These are phyloP conservation scores for Syzygium aromaticum DNA, from an alignment of 345 rosid genomes.

Conservation along the genomic window DNA sequence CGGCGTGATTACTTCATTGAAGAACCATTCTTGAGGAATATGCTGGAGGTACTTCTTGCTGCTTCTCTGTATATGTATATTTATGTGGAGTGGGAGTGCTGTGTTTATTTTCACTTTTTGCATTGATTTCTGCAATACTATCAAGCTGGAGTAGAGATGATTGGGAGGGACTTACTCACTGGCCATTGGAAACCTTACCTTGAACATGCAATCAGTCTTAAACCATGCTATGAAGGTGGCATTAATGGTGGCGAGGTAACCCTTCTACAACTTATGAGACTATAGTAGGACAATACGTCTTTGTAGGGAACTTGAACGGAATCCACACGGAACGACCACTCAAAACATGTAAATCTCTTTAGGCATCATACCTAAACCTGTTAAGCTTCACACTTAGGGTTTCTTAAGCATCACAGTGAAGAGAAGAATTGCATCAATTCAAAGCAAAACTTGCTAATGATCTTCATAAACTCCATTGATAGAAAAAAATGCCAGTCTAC, in stretches of 20 bases:
- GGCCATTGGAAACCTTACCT: conserved; percentile 99
- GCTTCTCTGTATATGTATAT: neutral
- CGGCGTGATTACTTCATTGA: conserved; percentile 98
- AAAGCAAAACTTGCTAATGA: neutral
- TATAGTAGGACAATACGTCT: neutral
- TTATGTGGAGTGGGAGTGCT: neutral
- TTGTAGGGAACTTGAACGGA: neutral
- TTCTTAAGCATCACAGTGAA: neutral
- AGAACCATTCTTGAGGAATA: conserved; percentile 92
- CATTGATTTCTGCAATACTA: conserved; percentile 40
- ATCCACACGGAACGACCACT: neutral
- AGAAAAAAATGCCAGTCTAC: neutral
- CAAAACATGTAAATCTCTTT: neutral
- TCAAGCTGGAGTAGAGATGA: conserved; percentile 99
- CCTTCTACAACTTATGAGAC: neutral
- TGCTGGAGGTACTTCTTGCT: conserved; percentile 67
- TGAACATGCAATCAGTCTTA: conserved; percentile 91
- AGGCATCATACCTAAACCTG: neutral
- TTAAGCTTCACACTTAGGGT: neutral
- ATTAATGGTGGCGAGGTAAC: conserved; percentile 93
- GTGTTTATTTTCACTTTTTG: conserved; percentile 5
- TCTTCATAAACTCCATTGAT: neutral
- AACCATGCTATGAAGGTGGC: conserved; percentile 94
- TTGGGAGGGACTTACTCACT: conserved; percentile 87
- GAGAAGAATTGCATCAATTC: neutral